Evolutionary conservation across 805 yeast species (phyloP).

Genomic region (Candida jianshihensis): DNA sequence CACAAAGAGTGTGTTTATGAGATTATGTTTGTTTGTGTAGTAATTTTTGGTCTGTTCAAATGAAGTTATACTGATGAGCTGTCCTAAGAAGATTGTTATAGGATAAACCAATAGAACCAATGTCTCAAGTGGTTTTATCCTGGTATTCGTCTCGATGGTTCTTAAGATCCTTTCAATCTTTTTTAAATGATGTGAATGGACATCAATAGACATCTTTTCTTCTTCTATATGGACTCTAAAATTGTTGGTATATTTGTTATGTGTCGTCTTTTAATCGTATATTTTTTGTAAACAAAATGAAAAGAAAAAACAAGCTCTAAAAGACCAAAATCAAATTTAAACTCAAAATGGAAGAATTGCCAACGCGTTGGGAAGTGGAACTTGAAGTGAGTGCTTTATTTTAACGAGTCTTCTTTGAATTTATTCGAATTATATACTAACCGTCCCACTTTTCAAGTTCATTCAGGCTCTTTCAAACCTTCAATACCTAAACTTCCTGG

Average conservation of each 20-base stretch:
- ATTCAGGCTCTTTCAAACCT: slow-evolving; percentile 89
- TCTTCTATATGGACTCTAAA: too few species aligned
- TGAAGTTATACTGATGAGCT: slow-evolving; percentile 32
- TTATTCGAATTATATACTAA: not conserved
- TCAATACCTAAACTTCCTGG: slow-evolving; percentile 78
- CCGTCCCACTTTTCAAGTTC: slow-evolving; percentile 40
- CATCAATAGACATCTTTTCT: slow-evolving; percentile 3
- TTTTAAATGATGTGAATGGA: slow-evolving; percentile 6
- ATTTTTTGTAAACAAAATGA: too few species aligned
- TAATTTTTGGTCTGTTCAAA: slow-evolving; percentile 9
- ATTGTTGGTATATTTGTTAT: too few species aligned
- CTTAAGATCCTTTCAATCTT: not conserved
- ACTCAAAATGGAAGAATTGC: slow-evolving; percentile 31
- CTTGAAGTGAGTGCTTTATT: slow-evolving; percentile 47
- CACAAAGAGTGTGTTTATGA: slow-evolving; percentile 69
- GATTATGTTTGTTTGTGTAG: slow-evolving; percentile 53
- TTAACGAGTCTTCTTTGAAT: not conserved
- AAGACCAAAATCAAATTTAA: not conserved
- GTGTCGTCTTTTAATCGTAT: too few species aligned
- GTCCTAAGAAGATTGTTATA: slow-evolving; percentile 42
- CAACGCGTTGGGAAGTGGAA: slow-evolving; percentile 83
- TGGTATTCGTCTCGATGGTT: slow-evolving; percentile 1
- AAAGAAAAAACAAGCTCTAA: too few species aligned
- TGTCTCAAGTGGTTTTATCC: slow-evolving; percentile 8
- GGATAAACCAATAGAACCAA: slow-evolving; percentile 26